Evolutionary conservation across 1,284 basidiomycete species (phyloP), one percentile per base, ranked within the genome.

Genomic region (Phlebopus sp.): DNA sequence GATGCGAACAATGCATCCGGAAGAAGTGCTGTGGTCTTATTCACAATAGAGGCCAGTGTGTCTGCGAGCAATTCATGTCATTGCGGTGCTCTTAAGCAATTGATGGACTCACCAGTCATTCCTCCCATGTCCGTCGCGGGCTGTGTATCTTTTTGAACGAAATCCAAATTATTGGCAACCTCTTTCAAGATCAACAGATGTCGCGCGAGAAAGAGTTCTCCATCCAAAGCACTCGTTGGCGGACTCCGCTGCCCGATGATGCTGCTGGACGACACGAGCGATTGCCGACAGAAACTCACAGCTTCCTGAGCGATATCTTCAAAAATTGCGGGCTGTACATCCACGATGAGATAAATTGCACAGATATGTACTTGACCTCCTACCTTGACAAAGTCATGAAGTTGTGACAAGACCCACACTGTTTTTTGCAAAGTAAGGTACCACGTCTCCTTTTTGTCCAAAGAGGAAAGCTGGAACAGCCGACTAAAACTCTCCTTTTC

Each of bases 291-390:
- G 3, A 92, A 73, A 13, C 78, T 76, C 29, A 96, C 78, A 0
- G 92, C 90, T 69, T 97, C 93, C 65, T 92, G 90, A 0, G 94
- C 92, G 38, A 97, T 88, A 62, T 97, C 94, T 59, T 92, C 87
- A 55, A 96, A 97, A 51, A 97, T 94, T 2, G 84, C 86, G 14
- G 87, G 83, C 92, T 95, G 32, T 30, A 17, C 40, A 47, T 38
- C 36, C 34, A 53, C 14, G 43, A 49, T 36, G 46, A 39, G 29
- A 18, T 29, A 15, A 10, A 19, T 43, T 21, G 35, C 48, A 17
- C 37, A 18, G 17, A 14, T 6, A n/a, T 15, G 34, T 11, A 15
- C 11, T 25, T 2, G 44, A 21, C 37, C 37, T 21, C 62, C 76
- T 62, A 92, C 92, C 74, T 96, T 92, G 47, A 97, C 88, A 60